Evolutionary conservation across 805 yeast species (phyloP).

Genomic region (Myxozyma melibiosi): DNA sequence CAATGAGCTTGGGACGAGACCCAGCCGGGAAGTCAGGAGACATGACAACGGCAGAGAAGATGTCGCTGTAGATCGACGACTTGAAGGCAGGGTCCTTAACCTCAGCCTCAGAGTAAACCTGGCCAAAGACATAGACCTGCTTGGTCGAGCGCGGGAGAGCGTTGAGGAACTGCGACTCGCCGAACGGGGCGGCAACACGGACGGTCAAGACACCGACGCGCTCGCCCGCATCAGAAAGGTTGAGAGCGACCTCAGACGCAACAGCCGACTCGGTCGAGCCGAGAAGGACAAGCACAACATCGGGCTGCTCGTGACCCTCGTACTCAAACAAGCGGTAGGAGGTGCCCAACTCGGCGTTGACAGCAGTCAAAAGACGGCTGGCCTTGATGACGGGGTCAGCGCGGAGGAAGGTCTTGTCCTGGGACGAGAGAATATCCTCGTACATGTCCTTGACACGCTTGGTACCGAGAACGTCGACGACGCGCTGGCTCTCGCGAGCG

Average conservation of each 20-base stretch:
- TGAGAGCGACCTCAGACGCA: slow-evolving; percentile 51
- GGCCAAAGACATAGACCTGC: slow-evolving; percentile 69
- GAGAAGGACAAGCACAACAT: slow-evolving; percentile 77
- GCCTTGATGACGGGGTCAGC: slow-evolving; percentile 30
- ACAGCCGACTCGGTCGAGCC: slow-evolving; percentile 69
- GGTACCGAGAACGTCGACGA: slow-evolving; percentile 41
- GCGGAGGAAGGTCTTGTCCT: slow-evolving; percentile 18
- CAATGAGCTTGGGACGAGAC: slow-evolving; percentile 34
- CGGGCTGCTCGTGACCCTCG: slow-evolving; percentile 62
- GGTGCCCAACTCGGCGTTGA: slow-evolving; percentile 60
- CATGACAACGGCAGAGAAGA: slow-evolving; percentile 68
- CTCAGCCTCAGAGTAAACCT: slow-evolving; percentile 45
- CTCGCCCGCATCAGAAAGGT: slow-evolving; percentile 41
- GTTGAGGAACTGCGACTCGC: slow-evolving; percentile 58
- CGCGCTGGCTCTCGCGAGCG: slow-evolving; percentile 50
- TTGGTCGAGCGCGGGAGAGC: slow-evolving; percentile 61
- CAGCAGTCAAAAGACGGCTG: slow-evolving; percentile 45
- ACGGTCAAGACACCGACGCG: slow-evolving; percentile 68
- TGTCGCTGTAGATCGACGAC: slow-evolving; percentile 65
- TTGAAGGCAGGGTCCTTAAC: slow-evolving; percentile 42
- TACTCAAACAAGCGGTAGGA: slow-evolving; percentile 67
- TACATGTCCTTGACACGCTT: slow-evolving; percentile 37
- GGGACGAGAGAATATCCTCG: slow-evolving; percentile 26
- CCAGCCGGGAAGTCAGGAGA: slow-evolving; percentile 35
- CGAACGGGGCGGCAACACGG: slow-evolving; percentile 81